Base-by-base conservation (phyloP, 805 yeast species). In the Isabelozyma pseudorhagii region DNA sequence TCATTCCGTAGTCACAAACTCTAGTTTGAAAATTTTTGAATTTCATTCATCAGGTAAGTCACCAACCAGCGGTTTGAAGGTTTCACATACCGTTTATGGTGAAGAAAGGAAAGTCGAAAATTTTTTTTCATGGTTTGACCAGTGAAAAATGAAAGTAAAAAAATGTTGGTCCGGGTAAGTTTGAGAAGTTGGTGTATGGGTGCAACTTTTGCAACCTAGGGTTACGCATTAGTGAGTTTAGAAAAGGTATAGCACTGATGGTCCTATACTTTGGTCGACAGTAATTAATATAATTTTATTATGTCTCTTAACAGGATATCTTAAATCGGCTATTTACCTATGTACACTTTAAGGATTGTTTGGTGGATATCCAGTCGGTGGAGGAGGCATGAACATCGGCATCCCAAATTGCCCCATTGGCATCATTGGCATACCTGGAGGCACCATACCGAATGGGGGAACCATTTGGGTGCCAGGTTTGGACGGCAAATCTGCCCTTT, bases 1-100 rank as follows among this genome's bases (percentile, higher is more conserved):
- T 74, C 79, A 74, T 72, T 71, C 77, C 60, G 46, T 54, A 66
- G 78, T 74, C 79, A 74, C 75, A 74, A 64, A 74, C 79, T 74
- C 79, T 74, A 74, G 79, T 74, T 74, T 74, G 77, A 64, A 55
- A 57, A 66, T 60, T 54, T 59, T 63, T 59, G 52, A 40, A 48
- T 27, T 40, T 48, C 34, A 29, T 40, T 39, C 42, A 46, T 21
- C 40, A 46, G 42, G 31, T 29, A 46, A 53, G 18, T n/a, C 36
- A 31, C 36, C 36, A 31, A 31, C 10, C n/a, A 31, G 36, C 18
- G 14, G 17, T 38, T 14, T 10, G 11, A 38, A 15, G 14, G 9
- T 8, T 15, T 38, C 14, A 38, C 40, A 38, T 38, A 38, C 40
- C 18, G 36, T 31, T 31, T 8, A 13, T 31, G 36, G 36, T 31